A percentile compares a stretch with the other conserved stretches of the same genome.
phyloP scores from a whole-genome alignment of 371 early-diverging fungal species.

The Massospora cicadina region DNA sequence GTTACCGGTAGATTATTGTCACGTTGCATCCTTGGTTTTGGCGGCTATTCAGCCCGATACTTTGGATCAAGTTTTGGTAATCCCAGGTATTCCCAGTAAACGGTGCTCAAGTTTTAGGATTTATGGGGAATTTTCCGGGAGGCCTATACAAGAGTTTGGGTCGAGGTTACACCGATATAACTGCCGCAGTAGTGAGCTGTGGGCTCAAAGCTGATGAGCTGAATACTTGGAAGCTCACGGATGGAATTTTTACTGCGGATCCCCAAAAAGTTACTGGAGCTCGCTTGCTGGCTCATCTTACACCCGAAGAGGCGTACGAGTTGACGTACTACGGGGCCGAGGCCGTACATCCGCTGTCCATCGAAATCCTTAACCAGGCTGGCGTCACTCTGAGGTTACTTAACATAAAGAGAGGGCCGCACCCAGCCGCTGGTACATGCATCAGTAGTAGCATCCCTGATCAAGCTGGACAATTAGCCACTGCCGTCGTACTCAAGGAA shows the following conservation, averaged over 20 bases:
- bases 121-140: constrained; percentile 91
- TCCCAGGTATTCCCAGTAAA: too few relatives aligned
- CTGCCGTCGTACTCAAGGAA: constrained; percentile 94
- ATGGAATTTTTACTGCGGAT: constrained; percentile 96
- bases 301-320: constrained; percentile 95
- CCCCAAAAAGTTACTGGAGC: constrained; percentile 84
- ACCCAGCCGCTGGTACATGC: constrained; percentile 49
- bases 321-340: constrained; percentile 94
- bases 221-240: constrained; percentile 97
- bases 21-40: constrained; percentile 37
- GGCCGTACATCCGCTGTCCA: constrained; percentile 95
- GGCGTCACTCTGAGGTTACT: neutral
- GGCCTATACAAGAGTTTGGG: constrained; percentile 76
- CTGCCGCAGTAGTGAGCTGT: constrained; percentile 90
- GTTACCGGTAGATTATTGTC: neutral
- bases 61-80: too few relatives aligned
- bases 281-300: constrained; percentile 65
- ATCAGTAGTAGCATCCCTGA: constrained; percentile 57
- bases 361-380: constrained; percentile 59
- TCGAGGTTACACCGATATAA: constrained; percentile 94
- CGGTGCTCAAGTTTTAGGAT: too few relatives aligned
- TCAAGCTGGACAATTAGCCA: constrained; percentile 55
- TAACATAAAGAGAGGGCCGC: neutral
- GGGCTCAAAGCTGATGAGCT: constrained; percentile 70
- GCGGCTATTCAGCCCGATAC: constrained; percentile 73